These are phyloP conservation scores for Eucalyptus leucophloia DNA, from an alignment of 345 rosid genomes.

Conservation along the genomic window DNA sequence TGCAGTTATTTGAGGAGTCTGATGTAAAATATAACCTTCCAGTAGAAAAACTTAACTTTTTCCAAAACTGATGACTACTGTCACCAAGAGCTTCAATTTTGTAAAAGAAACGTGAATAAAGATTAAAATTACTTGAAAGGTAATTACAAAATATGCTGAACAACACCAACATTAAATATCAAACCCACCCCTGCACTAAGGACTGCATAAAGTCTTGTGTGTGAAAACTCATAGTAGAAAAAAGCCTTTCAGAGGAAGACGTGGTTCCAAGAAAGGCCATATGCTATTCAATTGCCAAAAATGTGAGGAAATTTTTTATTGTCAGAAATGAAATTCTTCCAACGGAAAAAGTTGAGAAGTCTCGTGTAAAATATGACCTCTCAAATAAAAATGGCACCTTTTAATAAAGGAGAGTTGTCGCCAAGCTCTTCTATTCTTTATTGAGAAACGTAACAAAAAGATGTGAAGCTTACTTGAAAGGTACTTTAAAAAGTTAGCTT, in stretches of 20 bases:
- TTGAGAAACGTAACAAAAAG: neutral
- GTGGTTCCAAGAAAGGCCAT: neutral
- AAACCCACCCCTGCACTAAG: neutral
- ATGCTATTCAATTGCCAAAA: neutral
- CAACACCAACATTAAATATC: neutral
- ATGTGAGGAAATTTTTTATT: neutral
- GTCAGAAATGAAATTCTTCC: neutral
- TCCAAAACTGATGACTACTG: neutral
- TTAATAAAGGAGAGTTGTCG: neutral
- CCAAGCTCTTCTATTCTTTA: neutral
- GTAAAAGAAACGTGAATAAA: neutral
- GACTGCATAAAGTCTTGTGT: neutral
- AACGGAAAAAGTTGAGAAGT: too few relatives aligned
- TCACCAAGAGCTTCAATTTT: neutral
- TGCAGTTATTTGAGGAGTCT: neutral
- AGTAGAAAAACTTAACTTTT: neutral
- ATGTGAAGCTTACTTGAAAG: neutral
- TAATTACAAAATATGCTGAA: neutral
- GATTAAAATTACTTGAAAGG: neutral
- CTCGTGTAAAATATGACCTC: too few relatives aligned
- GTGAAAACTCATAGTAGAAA: neutral
- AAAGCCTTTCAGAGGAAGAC: neutral
- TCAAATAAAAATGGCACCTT: too few relatives aligned
- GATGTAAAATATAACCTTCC: neutral
- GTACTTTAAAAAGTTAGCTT: neutral